Evolutionary conservation across 2,329 filamentous ascomycete genomes (phyloP).

Genomic region (Macroventuria anomochaeta): DNA sequence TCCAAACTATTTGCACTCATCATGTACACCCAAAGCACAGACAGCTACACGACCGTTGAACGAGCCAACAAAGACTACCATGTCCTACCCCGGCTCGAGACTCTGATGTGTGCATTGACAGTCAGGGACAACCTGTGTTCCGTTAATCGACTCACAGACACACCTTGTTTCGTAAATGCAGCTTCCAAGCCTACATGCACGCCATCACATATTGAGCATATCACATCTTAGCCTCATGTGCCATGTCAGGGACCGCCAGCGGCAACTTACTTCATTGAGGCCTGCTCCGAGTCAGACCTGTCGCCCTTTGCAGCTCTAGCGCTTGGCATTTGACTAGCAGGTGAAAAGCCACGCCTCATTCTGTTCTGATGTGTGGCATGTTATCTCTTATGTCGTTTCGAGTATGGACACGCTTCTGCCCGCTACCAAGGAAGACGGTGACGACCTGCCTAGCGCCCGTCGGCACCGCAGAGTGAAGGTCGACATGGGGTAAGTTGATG

Average conservation of each 20-base stretch:
- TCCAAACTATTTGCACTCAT: neutral
- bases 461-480: neutral
- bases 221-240: slow-evolving; percentile 7
- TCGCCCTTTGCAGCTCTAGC: slow-evolving; percentile 4
- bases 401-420: slow-evolving; percentile 10
- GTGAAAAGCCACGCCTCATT: neutral
- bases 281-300: neutral
- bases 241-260: slow-evolving; percentile 11
- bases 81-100: neutral
- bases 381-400: neutral
- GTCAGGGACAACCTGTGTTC: neutral
- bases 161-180: neutral
- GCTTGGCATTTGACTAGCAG: slow-evolving; percentile 2
- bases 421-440: slow-evolving; percentile 9
- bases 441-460: slow-evolving; percentile 13
- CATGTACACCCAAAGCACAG: neutral
- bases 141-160: neutral
- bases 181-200: slow-evolving; percentile 1
- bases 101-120: neutral
- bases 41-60: neutral
- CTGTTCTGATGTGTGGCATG: neutral
- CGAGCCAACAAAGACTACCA: neutral
- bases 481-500: neutral
- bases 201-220: slow-evolving; percentile 8
- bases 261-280: slow-evolving; percentile 12